Evolutionary conservation across 163 green algal species (phyloP).

Genomic region (Volvox carteri): DNA sequence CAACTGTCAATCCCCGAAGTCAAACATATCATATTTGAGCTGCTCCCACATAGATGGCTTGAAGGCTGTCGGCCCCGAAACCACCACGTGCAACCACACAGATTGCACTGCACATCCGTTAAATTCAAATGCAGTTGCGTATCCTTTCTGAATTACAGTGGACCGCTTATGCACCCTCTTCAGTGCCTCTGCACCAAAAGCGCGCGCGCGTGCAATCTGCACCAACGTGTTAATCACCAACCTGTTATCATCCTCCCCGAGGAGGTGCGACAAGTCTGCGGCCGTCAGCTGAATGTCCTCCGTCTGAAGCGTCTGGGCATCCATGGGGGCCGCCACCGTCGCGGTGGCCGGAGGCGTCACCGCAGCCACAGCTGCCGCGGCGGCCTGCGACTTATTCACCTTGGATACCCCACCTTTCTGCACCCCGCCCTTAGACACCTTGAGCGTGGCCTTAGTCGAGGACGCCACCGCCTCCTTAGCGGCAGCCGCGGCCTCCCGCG

Average conservation of each 20-base stretch:
- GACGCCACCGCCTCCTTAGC: background rate
- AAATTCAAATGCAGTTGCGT: no score
- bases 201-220: no score
- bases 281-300: slow-evolving; percentile 30
- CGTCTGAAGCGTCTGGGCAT: background rate
- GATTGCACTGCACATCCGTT: no score
- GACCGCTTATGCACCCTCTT: no score
- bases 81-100: no score
- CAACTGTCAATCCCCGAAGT: no score
- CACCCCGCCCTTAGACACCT: slow-evolving; percentile 43
- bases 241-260: slow-evolving; percentile 54
- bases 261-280: slow-evolving; percentile 45
- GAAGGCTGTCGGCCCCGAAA: no score
- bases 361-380: background rate
- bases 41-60: no score
- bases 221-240: no score
- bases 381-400: background rate
- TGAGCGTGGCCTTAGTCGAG: slow-evolving; percentile 16
- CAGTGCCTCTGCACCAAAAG: no score
- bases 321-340: background rate
- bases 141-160: no score
- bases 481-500: background rate
- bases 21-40: no score
- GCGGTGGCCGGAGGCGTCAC: background rate
- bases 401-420: slow-evolving; percentile 3